phyloP scores from a whole-genome alignment of 1,139 yeast species.

The Nakaseomyces uthaithaninus region DNA sequence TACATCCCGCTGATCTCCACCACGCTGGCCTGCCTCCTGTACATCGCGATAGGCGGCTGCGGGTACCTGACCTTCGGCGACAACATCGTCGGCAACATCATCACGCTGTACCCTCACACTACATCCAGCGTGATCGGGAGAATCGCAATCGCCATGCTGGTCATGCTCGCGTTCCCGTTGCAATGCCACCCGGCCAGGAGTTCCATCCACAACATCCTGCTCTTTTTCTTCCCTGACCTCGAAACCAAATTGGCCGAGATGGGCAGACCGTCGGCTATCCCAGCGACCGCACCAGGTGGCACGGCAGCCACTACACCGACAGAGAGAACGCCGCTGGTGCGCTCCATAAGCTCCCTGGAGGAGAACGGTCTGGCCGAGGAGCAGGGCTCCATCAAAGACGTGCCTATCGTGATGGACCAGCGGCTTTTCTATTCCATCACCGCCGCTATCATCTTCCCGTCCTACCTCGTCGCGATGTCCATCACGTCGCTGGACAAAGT shows the following conservation, averaged over 20 bases:
- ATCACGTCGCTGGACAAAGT: slow-evolving; percentile 79
- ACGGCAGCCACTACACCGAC: background rate
- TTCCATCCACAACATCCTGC: slow-evolving; percentile 8
- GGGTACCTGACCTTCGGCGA: slow-evolving; percentile 70
- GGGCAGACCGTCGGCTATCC: background rate
- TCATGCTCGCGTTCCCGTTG: slow-evolving; percentile 60
- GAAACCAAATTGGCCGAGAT: background rate
- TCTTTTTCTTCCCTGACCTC: background rate
- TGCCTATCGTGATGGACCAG: slow-evolving; percentile 31
- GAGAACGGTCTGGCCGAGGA: slow-evolving; percentile 16
- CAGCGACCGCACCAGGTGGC: background rate
- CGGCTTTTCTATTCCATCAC: slow-evolving; percentile 59
- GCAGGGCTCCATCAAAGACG: slow-evolving; percentile 23
- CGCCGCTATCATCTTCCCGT: slow-evolving; percentile 46
- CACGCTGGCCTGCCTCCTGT: slow-evolving; percentile 48
- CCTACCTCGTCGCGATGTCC: slow-evolving; percentile 67
- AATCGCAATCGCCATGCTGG: slow-evolving; percentile 61
- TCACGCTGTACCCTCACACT: slow-evolving; percentile 60
- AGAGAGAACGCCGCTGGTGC: slow-evolving; percentile 7
- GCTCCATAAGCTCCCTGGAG: slow-evolving; percentile 5
- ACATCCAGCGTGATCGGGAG: slow-evolving; percentile 58
- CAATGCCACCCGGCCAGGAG: slow-evolving; percentile 58
- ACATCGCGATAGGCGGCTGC: slow-evolving; percentile 53
- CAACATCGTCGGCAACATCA: slow-evolving; percentile 56
- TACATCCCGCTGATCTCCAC: slow-evolving; percentile 50